These are phyloP conservation scores for Truncatella angustata DNA, from an alignment of 2,329 filamentous ascomycete genomes.

Conservation along the genomic window DNA sequence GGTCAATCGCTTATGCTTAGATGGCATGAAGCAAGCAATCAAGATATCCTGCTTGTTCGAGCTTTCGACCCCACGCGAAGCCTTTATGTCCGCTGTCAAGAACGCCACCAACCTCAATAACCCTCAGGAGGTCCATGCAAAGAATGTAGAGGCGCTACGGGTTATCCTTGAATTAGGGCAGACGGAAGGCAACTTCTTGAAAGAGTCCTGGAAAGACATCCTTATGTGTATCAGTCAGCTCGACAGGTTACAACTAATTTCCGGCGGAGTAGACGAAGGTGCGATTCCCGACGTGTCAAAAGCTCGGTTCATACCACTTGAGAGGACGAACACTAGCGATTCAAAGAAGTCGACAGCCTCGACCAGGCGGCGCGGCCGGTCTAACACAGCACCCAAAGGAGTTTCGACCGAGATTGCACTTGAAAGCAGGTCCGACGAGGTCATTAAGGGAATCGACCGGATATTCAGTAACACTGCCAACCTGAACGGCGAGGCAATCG, in stretches of 20 bases:
- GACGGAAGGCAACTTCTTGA: slow-evolving; percentile 85
- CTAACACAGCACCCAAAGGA: slow-evolving; percentile 60
- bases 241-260: slow-evolving; percentile 91
- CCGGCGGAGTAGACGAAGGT: slow-evolving; percentile 89
- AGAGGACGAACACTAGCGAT: slow-evolving; percentile 51
- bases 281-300: slow-evolving; percentile 89
- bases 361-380: slow-evolving; percentile 47
- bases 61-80: slow-evolving; percentile 86
- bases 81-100: slow-evolving; percentile 88
- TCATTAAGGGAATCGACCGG: slow-evolving; percentile 87
- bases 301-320: slow-evolving; percentile 66
- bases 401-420: slow-evolving; percentile 80
- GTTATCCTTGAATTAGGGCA: slow-evolving; percentile 88
- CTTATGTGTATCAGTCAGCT: slow-evolving; percentile 94
- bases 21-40: slow-evolving; percentile 92
- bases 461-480: slow-evolving; percentile 98
- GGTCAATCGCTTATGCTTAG: slow-evolving; percentile 87
- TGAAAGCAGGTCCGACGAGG: slow-evolving; percentile 88
- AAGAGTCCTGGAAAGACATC: slow-evolving; percentile 92
- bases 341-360: slow-evolving; percentile 69
- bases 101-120: slow-evolving; percentile 97
- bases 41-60: slow-evolving; percentile 93
- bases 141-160: slow-evolving; percentile 94
- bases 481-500: slow-evolving; percentile 88
- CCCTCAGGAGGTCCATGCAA: slow-evolving; percentile 88